Base-by-base conservation (phyloP, 2,329 filamentous ascomycete genomes). In the Monosporascus sp. region DNA sequence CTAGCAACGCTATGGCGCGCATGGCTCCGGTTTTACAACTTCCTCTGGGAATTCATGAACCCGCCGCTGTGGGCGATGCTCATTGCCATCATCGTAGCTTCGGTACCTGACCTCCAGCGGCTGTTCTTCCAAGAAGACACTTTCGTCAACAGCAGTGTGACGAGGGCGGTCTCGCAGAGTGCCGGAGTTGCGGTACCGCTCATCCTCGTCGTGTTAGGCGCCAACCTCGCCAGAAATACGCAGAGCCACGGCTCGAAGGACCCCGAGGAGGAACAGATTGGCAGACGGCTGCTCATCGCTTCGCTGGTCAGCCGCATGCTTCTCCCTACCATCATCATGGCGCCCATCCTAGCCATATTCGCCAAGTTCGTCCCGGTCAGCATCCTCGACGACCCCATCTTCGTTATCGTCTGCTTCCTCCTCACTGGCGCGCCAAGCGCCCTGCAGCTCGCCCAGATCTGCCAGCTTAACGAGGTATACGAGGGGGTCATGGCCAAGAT, bases 31-130 rank as follows among this genome's bases (percentile, higher is more conserved):
- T 57, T 89, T 61, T 71, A 82, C 60, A 72, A 72, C 48, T 91
- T 91, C 50, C 68, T 92, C 14, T 94, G 89, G 88, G 88, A 89
- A 47, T 96, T 97, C 70, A 97, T 99, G 93, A 97, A 97, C 71
- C 93, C 94, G 42, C 94, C 94, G 1, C 84, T 99, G 25, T 97
- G 92, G 91, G 92, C 94, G 31, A 97, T 99, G 94, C 75, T 97
- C 36, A 76, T 85, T 39, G 90, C 94, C n/a, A 86, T 97, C 46
- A 73, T 96, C 49, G 89, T 99, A 6, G 94, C 94, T 3, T 96
- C 91, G 1, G 82, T 97, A 6, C 94, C 94, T 0, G 66, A 76
- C 1, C 80, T 99, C 7, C 93, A 99, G 69, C 76, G 79, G 41
- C 74, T 94, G 18, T 97, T 99, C 75, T 99, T 97, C 72, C 79